Evolutionary conservation across 2,329 filamentous ascomycete species (phyloP), one percentile per base, ranked within the genome.

Genomic region (Diaporthe humulicola): DNA sequence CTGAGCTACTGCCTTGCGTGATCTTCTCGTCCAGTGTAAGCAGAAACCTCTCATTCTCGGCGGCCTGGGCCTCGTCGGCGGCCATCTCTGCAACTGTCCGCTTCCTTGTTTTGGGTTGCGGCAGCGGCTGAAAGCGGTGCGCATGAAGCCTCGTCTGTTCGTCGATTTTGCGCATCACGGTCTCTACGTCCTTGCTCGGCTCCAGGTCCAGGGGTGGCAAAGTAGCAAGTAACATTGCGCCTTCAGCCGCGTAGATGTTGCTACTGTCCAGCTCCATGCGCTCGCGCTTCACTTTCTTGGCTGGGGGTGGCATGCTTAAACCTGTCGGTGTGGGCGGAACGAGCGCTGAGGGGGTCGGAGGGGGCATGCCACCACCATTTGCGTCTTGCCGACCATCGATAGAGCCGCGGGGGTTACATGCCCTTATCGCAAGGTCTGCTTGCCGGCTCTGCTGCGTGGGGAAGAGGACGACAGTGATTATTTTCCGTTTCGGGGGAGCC

Each of bases 31-130:
- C 97, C 84, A 96, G 91, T 30, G 95, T 93, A 69, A 98, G 92
- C 95, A 99, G 97, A 78, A 95, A 97, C 61, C 95, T 91, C 84
- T 99, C 96, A 77, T 95, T 92, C 75, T 95, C 94, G 30, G 96
- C 96, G 0, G 95, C 95, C 75, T 95, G 89, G 1, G 97, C 96
- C 84, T 99, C 96, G 81, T 99, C 97, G 10, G 96, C 96, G 12
- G 95, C 97, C 86, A 98, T 91, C 82, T 99, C 96, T 12, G 97
- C 97, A 25, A 97, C 93, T 0, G 97, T 99, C 76, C 96, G 92
- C 88, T 99, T 98, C 74, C 97, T 90, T 10, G 93, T 93, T 87
- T 98, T 98, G 4, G 95, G 95, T 75, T 93, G 90, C 0, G 97
- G 96, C 14, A 95, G 93, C 57, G 91, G 87, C 67, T 93, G 90